phyloP scores from a whole-genome alignment of 73 alveolate genomes.

The Symbiodinium pilosum region DNA sequence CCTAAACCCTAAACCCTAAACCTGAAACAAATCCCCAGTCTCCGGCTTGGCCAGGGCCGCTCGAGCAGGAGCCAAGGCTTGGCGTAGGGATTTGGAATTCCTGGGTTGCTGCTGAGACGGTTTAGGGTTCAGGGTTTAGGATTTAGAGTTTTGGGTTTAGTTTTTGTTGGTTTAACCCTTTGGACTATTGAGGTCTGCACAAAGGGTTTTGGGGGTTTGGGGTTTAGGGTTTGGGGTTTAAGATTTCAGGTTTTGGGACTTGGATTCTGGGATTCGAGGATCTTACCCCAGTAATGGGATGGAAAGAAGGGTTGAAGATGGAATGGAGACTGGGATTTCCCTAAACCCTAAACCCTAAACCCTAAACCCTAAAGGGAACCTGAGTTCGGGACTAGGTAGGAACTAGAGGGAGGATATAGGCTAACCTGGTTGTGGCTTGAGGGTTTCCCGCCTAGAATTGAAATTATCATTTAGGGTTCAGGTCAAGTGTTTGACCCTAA shows the following conservation, averaged over 20 bases:
- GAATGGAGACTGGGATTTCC: too few species aligned
- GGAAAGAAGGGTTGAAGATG: too few species aligned
- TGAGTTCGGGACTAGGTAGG: background rate
- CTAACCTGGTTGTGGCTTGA: too few species aligned
- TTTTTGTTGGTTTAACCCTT: background rate
- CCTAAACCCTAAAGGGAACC: background rate
- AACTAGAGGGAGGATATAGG: background rate
- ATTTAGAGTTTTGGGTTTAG: background rate
- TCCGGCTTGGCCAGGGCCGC: conserved; percentile 2
- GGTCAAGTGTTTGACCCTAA: too few species aligned
- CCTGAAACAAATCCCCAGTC: background rate
- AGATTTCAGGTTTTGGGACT: background rate
- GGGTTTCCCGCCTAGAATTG: too few species aligned
- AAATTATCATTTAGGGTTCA: too few species aligned
- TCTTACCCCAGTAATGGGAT: too few species aligned
- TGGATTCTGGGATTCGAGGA: background rate
- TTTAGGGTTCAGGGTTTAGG: background rate
- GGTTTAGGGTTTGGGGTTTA: background rate
- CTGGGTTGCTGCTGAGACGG: background rate
- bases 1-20: background rate
- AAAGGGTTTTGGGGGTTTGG: too few species aligned
- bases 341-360: too few species aligned
- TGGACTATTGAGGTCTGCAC: too few species aligned
- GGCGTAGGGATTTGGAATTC: background rate
- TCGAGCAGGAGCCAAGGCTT: background rate